phyloP scores from a whole-genome alignment of 345 rosid genomes.

The Brassica carinata region DNA sequence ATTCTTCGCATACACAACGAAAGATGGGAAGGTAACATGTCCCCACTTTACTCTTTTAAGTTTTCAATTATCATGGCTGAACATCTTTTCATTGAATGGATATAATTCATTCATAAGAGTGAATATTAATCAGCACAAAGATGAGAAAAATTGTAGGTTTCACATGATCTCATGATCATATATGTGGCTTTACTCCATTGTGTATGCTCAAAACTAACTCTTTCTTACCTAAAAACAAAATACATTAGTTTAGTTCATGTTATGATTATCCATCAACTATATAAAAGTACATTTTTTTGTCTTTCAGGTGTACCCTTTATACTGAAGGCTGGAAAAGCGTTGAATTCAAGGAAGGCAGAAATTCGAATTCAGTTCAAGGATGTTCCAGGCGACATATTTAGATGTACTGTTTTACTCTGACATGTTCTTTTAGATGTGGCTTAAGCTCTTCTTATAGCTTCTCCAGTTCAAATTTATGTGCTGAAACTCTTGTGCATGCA shows the following conservation, averaged over 20 bases:
- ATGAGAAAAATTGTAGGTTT: background rate
- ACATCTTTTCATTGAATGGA: background rate
- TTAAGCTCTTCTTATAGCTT: background rate
- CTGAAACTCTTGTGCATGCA: background rate
- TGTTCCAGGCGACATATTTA: conserved; percentile 97
- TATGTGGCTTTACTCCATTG: background rate
- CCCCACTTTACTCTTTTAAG: background rate
- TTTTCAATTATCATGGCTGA: conserved; percentile 25
- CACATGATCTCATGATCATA: background rate
- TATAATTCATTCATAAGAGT: background rate
- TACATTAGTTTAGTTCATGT: background rate
- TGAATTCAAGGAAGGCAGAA: conserved; percentile 96
- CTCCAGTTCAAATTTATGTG: background rate
- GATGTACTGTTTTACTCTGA: conserved; percentile 48
- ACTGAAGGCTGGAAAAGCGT: conserved; percentile 95
- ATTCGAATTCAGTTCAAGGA: conserved; percentile 97
- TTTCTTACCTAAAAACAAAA: background rate
- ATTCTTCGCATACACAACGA: conserved; percentile 87
- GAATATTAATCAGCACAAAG: background rate
- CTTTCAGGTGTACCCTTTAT: conserved; percentile 91
- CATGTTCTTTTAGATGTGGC: background rate
- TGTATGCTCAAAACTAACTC: background rate
- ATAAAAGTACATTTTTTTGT: background rate
- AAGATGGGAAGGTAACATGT: conserved; percentile 93
- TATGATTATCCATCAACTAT: background rate